Conservation (phyloP, 2,329 filamentous ascomycete species). For the Fusarium sp. region DNA sequence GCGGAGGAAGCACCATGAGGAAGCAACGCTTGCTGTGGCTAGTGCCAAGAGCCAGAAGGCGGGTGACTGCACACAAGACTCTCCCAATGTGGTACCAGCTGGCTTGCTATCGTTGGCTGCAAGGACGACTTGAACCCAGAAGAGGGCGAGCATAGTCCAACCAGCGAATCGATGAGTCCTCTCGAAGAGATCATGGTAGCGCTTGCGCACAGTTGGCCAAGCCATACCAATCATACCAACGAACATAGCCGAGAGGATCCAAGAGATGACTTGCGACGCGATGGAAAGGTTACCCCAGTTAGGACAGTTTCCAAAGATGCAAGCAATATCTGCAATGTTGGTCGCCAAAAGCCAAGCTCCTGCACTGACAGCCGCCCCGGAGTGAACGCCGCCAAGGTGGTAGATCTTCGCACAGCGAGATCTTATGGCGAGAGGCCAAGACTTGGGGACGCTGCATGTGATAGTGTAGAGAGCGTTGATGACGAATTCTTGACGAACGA, state of each 20-base stretch:
- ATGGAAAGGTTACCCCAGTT: conserved; percentile 51
- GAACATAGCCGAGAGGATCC: conserved; percentile 70
- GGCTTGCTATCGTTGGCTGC: conserved; percentile 58
- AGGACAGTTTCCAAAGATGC: conserved; percentile 31
- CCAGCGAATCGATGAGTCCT: conserved; percentile 76
- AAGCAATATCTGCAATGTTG: conserved; percentile 47
- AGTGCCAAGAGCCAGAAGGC: conserved; percentile 74
- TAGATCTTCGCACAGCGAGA: conserved; percentile 61
- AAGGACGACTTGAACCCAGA: conserved; percentile 72
- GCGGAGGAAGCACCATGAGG: conserved; percentile 79
- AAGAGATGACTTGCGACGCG: conserved; percentile 61
- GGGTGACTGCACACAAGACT: conserved; percentile 54
- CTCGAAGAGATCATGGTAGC: conserved; percentile 77
- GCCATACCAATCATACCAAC: conserved; percentile 70
- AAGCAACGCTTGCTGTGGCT: conserved; percentile 73
- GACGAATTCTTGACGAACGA: conserved; percentile 65
- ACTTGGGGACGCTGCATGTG: conserved; percentile 58
- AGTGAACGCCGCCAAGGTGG: conserved; percentile 64
- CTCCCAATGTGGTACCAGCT: conserved; percentile 50
- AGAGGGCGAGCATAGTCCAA: conserved; percentile 74
- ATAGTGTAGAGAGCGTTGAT: conserved; percentile 64
- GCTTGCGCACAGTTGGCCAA: conserved; percentile 70
- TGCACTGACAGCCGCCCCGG: conserved; percentile 60
- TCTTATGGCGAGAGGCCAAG: conserved; percentile 61
- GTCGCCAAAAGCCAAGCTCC: conserved; percentile 61